Evolutionary conservation across 805 yeast genomes (phyloP).

Genomic region (Nakazawaea wickerhamii): DNA sequence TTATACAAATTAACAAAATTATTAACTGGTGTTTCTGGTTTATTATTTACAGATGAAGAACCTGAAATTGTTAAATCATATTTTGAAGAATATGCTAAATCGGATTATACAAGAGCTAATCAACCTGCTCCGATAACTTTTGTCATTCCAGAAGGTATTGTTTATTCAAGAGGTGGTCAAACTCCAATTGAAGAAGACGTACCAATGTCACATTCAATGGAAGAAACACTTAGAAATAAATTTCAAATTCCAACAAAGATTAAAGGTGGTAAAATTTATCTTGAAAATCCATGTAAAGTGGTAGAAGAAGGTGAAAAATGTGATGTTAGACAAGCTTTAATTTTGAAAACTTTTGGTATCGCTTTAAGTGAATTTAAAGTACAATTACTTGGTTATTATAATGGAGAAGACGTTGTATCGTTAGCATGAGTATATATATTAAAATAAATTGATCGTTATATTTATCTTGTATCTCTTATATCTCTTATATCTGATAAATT

Average conservation of each 20-base stretch:
- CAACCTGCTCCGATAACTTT: conserved; percentile 78
- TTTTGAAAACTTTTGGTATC: conserved; percentile 91
- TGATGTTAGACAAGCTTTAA: conserved; percentile 86
- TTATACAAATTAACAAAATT: conserved; percentile 60
- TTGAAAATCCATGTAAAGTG: conserved; percentile 73
- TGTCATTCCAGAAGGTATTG: conserved; percentile 82
- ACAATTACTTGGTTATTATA: conserved; percentile 69
- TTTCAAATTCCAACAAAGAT: conserved; percentile 89
- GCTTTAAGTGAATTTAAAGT: conserved; percentile 92
- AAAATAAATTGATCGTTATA: too few species aligned
- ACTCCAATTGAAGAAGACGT: conserved; percentile 87
- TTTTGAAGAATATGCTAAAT: conserved; percentile 69
- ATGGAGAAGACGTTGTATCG: conserved; percentile 41
- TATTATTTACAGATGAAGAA: conserved; percentile 83
- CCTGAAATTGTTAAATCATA: conserved; percentile 89
- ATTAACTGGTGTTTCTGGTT: conserved; percentile 77
- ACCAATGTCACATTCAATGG: conserved; percentile 94
- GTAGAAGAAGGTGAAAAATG: conserved; percentile 74
- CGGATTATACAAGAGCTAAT: conserved; percentile 89
- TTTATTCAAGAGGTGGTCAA: conserved; percentile 95
- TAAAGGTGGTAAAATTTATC: conserved; percentile 78
- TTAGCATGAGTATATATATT: too few species aligned
- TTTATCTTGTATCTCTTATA: too few species aligned
- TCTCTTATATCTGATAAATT: too few species aligned
- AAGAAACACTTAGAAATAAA: conserved; percentile 84